These are phyloP conservation scores for Glycine tomentella DNA, from an alignment of 306 rosid genomes.

Conservation along the genomic window DNA sequence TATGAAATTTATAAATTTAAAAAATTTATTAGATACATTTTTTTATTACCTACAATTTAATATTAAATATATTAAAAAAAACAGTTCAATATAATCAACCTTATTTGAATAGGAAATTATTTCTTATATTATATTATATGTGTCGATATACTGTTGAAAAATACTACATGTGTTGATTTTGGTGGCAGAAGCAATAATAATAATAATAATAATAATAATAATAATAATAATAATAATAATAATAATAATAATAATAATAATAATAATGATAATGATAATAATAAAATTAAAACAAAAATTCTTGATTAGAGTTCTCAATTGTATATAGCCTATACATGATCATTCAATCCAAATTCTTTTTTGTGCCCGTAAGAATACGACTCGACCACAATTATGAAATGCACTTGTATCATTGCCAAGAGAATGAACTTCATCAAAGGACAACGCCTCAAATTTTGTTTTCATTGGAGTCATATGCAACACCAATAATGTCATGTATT, in stretches of 20 bases:
- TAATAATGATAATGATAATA: too few relatives aligned
- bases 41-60: background rate
- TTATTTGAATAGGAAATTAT: background rate
- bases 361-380: background rate
- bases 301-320: background rate
- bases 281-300: background rate
- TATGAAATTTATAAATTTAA: too few relatives aligned
- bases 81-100: background rate
- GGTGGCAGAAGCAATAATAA: too few relatives aligned
- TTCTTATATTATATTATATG: background rate
- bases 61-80: background rate
- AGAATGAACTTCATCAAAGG: background rate
- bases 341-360: background rate
- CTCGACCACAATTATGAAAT: slow-evolving; percentile 11
- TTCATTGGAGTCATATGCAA: background rate
- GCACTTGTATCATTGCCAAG: background rate
- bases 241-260: background rate
- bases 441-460: background rate
- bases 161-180: background rate
- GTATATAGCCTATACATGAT: background rate
- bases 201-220: too few relatives aligned
- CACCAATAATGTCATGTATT: background rate
- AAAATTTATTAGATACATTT: background rate
- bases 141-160: background rate
- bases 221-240: background rate